Evolutionary conservation across 177 flowering plant species (phyloP), one percentile per base, ranked within the genome.

Genomic region (Vitis hybrid): DNA sequence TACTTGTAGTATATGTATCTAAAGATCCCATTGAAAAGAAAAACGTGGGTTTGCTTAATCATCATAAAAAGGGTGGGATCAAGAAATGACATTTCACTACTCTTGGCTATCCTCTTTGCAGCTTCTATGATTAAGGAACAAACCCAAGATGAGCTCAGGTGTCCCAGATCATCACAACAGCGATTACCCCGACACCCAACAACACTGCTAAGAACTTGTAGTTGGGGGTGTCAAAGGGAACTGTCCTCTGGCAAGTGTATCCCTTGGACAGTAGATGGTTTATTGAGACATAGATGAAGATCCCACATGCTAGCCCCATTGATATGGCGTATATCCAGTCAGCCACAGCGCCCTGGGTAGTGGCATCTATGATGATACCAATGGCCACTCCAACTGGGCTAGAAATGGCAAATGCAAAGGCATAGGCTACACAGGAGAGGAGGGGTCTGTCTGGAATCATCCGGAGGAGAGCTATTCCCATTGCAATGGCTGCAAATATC

Each of bases 151-250:
- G 46, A 35, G 46, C 46, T 77, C 79, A 81, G 35, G 79, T 75
- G 73, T 92, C 95, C 97, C 95, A 92, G 4, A 90, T 92, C 97
- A 92, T 92, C n/a, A 92, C 95, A 63, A 92, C 86, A 3, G 95
- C 89, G 51, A 92, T 92, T 8, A 92, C 86, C 3, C 81, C 89
- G 54, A 92, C 70, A 0, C 97, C 97, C 52, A 89, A 65, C 48
- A 76, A 2, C 57, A 85, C 95, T 18, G 93, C 91, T 65, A 86
- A 56, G 56, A 88, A 78, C 87, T 79, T 86, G 64, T 71, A 55
- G 60, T 60, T 62, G 11, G 89, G 91, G 3, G 75, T 77, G 48
- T 91, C 80, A 4, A 81, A 69, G 0, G 59, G 48, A 61, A 73
- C 76, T 7, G 21, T 46, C 40, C 64, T 81, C 50, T 67, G 75